phyloP scores from a whole-genome alignment of 805 yeast species.

The Candida yuanshanica region DNA sequence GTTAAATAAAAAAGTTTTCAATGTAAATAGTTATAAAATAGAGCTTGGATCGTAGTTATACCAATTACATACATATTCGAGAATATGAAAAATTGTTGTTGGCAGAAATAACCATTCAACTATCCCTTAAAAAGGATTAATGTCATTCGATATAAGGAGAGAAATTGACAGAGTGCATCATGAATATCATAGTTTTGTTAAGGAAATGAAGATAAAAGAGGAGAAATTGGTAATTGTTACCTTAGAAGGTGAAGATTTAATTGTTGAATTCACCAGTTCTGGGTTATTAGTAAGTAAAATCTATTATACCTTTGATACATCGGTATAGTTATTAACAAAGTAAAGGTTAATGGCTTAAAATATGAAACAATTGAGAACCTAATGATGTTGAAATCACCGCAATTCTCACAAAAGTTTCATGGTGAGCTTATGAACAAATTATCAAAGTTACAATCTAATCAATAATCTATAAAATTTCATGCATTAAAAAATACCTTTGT shows the following conservation, averaged over 20 bases:
- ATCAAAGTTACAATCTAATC: neutral
- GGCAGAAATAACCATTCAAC: too few species aligned
- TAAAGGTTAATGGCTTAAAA: neutral
- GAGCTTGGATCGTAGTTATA: slow-evolving; percentile 1
- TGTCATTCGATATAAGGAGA: neutral
- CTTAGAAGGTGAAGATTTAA: slow-evolving; percentile 5
- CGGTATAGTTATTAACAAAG: neutral
- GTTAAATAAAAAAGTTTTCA: neutral
- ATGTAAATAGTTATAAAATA: slow-evolving; percentile 6
- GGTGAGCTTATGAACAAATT: slow-evolving; percentile 4
- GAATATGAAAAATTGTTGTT: too few species aligned
- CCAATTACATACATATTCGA: too few species aligned
- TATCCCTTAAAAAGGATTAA: neutral
- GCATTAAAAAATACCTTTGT: neutral
- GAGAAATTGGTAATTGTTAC: slow-evolving; percentile 7
- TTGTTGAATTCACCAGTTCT: slow-evolving; percentile 5
- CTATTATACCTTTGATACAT: neutral
- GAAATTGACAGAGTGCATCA: slow-evolving; percentile 1
- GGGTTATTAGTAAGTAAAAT: slow-evolving; percentile 10
- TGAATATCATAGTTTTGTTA: slow-evolving; percentile 8
- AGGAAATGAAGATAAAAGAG: neutral
- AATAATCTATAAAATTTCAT: neutral
- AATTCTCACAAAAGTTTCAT: slow-evolving; percentile 10
- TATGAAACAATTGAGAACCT: slow-evolving; percentile 28
- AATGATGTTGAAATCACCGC: slow-evolving; percentile 11